A percentile compares a stretch with the other conserved stretches of the same genome.
Evolutionary conservation across 805 yeast species (phyloP).

Genomic region (Monosporozyma solicola): DNA sequence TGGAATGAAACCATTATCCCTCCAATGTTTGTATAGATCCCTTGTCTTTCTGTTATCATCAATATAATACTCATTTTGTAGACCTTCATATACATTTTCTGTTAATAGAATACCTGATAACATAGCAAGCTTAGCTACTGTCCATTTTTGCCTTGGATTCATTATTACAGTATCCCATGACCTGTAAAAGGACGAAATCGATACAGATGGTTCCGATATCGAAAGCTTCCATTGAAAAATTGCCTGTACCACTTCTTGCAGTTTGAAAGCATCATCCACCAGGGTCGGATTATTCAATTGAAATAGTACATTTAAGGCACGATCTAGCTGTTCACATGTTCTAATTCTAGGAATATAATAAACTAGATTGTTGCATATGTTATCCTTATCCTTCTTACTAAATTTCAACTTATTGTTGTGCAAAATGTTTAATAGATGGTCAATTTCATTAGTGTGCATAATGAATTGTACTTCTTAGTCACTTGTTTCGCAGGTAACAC

Average conservation of each 20-base stretch:
- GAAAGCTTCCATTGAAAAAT: slow-evolving; percentile 24
- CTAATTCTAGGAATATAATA: slow-evolving; percentile 22
- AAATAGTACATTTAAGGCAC: slow-evolving; percentile 11
- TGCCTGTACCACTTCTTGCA: slow-evolving; percentile 15
- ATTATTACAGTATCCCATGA: slow-evolving; percentile 16
- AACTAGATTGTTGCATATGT: slow-evolving; percentile 17
- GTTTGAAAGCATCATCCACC: slow-evolving; percentile 5
- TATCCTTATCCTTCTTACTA: neutral
- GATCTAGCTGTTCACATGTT: slow-evolving; percentile 5
- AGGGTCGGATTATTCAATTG: slow-evolving; percentile 7
- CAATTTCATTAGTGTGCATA: neutral
- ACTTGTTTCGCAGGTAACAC: neutral
- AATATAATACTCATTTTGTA: slow-evolving; percentile 15
- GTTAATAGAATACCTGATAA: slow-evolving; percentile 21
- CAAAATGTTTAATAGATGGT: neutral
- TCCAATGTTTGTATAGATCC: slow-evolving; percentile 16
- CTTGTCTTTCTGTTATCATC: slow-evolving; percentile 19
- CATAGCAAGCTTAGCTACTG: slow-evolving; percentile 14
- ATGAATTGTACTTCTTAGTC: neutral
- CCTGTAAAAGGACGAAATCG: slow-evolving; percentile 15
- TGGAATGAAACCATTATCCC: slow-evolving; percentile 15
- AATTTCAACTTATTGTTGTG: neutral
- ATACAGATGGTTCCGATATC: slow-evolving; percentile 25
- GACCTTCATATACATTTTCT: slow-evolving; percentile 5
- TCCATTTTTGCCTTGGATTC: slow-evolving; percentile 14